Conservation (phyloP, 805 yeast genomes). For the Monosporozyma aquatica region DNA sequence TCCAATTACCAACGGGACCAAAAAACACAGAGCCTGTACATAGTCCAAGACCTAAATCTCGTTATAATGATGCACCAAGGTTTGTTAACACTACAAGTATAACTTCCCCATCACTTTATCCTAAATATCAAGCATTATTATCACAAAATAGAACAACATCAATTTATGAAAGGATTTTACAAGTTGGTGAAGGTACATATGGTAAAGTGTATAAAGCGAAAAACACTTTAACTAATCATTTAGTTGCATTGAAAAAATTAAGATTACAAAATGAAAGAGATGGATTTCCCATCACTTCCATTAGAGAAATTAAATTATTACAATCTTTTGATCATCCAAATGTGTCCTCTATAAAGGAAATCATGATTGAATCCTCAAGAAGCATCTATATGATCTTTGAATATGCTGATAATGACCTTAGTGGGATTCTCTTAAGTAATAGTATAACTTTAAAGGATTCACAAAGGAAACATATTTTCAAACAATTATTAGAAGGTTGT, state of each 20-base stretch:
- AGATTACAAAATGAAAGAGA: conserved; percentile 83
- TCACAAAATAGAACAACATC: conserved; percentile 10
- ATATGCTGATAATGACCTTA: conserved; percentile 86
- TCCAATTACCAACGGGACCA: conserved; percentile 22
- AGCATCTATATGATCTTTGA: conserved; percentile 85
- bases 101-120: conserved; percentile 3
- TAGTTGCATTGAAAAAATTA: conserved; percentile 80
- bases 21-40: conserved; percentile 7
- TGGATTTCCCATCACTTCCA: conserved; percentile 93
- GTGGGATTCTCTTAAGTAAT: conserved; percentile 78
- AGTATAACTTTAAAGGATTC: conserved; percentile 51
- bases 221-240: conserved; percentile 55
- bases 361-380: conserved; percentile 63
- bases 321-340: conserved; percentile 73
- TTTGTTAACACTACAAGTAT: neutral
- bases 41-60: neutral
- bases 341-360: conserved; percentile 73
- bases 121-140: neutral
- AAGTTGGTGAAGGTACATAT: conserved; percentile 98
- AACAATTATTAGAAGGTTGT: conserved; percentile 59
- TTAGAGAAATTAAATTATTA: conserved; percentile 78
- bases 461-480: conserved; percentile 57
- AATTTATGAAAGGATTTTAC: conserved; percentile 60
- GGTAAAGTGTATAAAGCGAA: conserved; percentile 55
- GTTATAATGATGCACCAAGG: neutral